Evolutionary conservation across 805 yeast genomes (phyloP).

Genomic region (Sugiyamaella qingdaonensis): DNA sequence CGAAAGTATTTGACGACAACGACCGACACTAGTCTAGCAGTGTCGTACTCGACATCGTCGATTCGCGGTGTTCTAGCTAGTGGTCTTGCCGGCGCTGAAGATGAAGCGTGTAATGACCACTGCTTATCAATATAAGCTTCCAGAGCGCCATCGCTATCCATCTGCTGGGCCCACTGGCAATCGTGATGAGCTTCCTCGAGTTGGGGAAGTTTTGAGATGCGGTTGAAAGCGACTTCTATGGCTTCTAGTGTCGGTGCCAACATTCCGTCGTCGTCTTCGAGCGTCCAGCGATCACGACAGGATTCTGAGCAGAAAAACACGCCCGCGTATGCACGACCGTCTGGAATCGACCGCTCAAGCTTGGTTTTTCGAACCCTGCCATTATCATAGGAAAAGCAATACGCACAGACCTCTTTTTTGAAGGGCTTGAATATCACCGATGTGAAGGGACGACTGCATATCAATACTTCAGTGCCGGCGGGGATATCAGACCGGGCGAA

Average conservation of each 20-base stretch:
- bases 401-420: conserved; percentile 58
- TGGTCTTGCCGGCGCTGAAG: not conserved
- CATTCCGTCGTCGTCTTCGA: conserved; percentile 36
- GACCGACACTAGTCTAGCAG: conserved; percentile 44
- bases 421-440: conserved; percentile 48
- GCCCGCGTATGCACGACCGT: conserved; percentile 36
- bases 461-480: conserved; percentile 39
- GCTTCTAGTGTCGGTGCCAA: conserved; percentile 37
- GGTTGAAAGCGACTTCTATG: conserved; percentile 33
- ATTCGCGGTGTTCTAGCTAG: conserved; percentile 23
- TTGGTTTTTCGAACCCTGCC: conserved; percentile 47
- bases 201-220: not conserved
- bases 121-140: conserved; percentile 38
- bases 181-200: not conserved
- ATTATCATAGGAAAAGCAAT: conserved; percentile 47
- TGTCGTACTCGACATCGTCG: conserved; percentile 51
- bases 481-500: conserved; percentile 44
- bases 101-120: conserved; percentile 1
- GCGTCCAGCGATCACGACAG: conserved; percentile 40
- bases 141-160: conserved; percentile 22
- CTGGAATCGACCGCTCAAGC: conserved; percentile 19
- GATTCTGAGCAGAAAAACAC: conserved; percentile 51
- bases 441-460: conserved; percentile 43
- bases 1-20: conserved; percentile 22
- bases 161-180: conserved; percentile 7